These are phyloP conservation scores for Xylaria intraflava DNA, from an alignment of 495 filamentous ascomycete species.

Conservation along the genomic window DNA sequence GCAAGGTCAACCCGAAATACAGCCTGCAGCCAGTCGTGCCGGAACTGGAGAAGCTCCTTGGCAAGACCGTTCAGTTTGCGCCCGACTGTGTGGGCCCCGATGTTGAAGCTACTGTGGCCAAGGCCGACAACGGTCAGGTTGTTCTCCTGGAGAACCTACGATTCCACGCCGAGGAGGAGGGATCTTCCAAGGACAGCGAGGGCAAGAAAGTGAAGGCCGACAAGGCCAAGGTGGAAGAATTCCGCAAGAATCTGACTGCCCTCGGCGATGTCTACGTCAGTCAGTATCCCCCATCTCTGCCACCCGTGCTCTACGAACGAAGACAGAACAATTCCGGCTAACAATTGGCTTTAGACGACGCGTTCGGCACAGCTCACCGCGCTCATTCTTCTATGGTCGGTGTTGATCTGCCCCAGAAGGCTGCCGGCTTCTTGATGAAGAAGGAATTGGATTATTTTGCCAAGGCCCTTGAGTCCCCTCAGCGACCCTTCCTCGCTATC, in stretches of 20 bases:
- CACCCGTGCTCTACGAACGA: not conserved
- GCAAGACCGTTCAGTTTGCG: constrained; percentile 76
- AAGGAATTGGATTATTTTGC: constrained; percentile 99
- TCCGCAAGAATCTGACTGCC: constrained; percentile 90
- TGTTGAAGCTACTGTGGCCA: constrained; percentile 83
- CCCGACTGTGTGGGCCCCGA: constrained; percentile 86
- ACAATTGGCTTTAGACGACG: constrained; percentile 64
- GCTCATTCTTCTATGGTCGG: constrained; percentile 99
- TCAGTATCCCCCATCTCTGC: constrained; percentile 42
- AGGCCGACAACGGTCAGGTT: constrained; percentile 73
- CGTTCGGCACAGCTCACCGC: constrained; percentile 97
- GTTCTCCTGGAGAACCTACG: constrained; percentile 95
- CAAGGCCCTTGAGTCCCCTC: constrained; percentile 85
- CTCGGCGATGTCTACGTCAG: constrained; percentile 96
- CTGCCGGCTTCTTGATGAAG: constrained; percentile 97
- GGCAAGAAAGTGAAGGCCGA: constrained; percentile 99
- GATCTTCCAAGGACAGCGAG: constrained; percentile 80
- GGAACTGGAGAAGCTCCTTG: constrained; percentile 85
- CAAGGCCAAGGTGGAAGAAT: constrained; percentile 82
- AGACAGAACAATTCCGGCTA: not conserved
- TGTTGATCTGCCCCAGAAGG: constrained; percentile 88
- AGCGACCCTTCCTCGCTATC: constrained; percentile 97
- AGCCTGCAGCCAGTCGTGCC: constrained; percentile 85
- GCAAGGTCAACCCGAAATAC: constrained; percentile 85
- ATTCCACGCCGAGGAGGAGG: constrained; percentile 97